These are phyloP conservation scores for Leptographium lundbergii DNA, from an alignment of 2,329 filamentous ascomycete species.

Conservation along the genomic window DNA sequence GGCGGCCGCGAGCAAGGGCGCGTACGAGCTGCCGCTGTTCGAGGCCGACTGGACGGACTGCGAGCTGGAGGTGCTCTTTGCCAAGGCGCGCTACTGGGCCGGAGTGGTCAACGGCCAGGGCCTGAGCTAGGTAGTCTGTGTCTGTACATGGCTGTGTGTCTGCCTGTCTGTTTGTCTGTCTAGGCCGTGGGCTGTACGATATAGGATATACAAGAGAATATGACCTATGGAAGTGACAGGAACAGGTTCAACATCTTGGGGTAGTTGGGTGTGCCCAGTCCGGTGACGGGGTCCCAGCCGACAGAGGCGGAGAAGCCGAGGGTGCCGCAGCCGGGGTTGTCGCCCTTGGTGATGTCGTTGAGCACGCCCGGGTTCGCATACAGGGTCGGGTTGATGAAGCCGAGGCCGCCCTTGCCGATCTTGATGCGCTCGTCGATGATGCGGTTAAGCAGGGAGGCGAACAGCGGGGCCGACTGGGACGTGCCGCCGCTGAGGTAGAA, in stretches of 20 bases:
- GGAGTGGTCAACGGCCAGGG: neutral
- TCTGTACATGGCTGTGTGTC: too few species aligned
- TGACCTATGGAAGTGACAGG: conserved; percentile 10
- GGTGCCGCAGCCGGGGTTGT: conserved; percentile 20
- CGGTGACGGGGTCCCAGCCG: conserved; percentile 17
- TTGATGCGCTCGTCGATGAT: conserved; percentile 48
- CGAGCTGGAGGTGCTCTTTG: conserved; percentile 5
- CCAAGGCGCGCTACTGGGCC: conserved; percentile 2
- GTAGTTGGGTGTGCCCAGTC: conserved; percentile 17
- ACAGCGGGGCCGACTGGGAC: conserved; percentile 33
- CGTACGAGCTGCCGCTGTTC: conserved; percentile 3
- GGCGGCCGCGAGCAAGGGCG: neutral
- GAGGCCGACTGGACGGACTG: conserved; percentile 1
- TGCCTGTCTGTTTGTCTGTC: too few species aligned
- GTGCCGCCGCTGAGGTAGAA: conserved; percentile 5
- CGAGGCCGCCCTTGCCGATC: conserved; percentile 27
- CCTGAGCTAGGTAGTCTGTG: too few species aligned
- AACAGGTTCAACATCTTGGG: conserved; percentile 13
- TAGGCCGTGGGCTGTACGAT: too few species aligned
- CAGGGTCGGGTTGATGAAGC: conserved; percentile 21
- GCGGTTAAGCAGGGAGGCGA: conserved; percentile 33
- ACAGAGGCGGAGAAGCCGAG: conserved; percentile 15
- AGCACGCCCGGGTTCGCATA: conserved; percentile 18
- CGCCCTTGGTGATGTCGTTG: conserved; percentile 17
- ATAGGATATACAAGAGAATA: too few species aligned